A percentile compares a stretch with the other conserved stretches of the same genome.
Conservation (phyloP, 208 protist genomes). For the Borovskyia barvae region DNA sequence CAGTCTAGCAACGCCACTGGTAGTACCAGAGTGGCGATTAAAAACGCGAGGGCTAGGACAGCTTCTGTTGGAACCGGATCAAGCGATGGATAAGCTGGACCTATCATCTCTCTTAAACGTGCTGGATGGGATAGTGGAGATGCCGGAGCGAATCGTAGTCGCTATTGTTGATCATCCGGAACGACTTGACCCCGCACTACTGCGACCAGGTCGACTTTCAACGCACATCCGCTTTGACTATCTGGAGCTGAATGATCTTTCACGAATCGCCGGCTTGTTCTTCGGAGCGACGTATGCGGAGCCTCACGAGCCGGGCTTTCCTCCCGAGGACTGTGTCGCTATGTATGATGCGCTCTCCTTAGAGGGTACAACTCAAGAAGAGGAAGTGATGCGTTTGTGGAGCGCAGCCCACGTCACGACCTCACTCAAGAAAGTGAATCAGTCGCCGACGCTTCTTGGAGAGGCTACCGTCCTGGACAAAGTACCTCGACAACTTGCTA, state of each 20-base stretch:
- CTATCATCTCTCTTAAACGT: constrained; percentile 23
- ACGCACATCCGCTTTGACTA: constrained; percentile 29
- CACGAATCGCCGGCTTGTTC: constrained; percentile 16
- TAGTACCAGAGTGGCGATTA: background rate
- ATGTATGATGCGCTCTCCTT: too few relatives aligned
- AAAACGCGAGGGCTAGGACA: background rate
- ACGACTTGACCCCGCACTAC: constrained; percentile 23
- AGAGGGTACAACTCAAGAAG: too few relatives aligned
- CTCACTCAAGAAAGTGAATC: background rate
- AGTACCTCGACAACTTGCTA: constrained; percentile 11
- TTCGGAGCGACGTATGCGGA: background rate
- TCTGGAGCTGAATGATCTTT: constrained; percentile 14
- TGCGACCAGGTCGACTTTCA: constrained; percentile 17
- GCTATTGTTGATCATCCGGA: constrained; percentile 27
- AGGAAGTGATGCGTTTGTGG: too few relatives aligned
- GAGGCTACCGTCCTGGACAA: background rate
- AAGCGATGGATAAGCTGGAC: constrained; percentile 1
- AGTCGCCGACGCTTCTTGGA: background rate
- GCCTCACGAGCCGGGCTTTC: background rate
- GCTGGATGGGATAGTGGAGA: constrained; percentile 17
- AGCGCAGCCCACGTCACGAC: too few relatives aligned
- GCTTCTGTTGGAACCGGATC: background rate
- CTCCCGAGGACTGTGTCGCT: background rate
- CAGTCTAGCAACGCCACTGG: too few relatives aligned
- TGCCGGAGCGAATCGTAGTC: constrained; percentile 21